Conservation (phyloP, 1,284 basidiomycete genomes). For the Thecaphora thlaspeos region DNA sequence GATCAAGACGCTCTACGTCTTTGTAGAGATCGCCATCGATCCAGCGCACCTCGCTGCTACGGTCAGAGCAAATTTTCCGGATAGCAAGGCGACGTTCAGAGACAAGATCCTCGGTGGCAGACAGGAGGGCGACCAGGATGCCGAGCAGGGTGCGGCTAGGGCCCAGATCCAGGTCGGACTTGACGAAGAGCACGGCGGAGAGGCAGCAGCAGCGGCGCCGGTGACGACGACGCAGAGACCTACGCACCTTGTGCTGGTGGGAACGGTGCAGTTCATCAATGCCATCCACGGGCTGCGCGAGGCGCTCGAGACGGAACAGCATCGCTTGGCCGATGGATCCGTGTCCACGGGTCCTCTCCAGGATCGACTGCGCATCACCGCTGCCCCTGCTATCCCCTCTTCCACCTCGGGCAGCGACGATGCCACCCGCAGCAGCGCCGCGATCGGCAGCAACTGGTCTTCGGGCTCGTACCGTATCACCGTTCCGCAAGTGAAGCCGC, state of each 20-base stretch:
- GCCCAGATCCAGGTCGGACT: conserved; percentile 28
- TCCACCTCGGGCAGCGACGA: too few species aligned
- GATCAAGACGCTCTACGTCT: conserved; percentile 94
- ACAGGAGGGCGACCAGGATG: conserved; percentile 12
- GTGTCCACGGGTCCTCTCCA: conserved; percentile 9
- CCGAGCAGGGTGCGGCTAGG: conserved; percentile 19
- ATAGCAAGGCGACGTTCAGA: conserved; percentile 69
- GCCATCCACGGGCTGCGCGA: conserved; percentile 49
- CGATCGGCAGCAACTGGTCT: conserved; percentile 27
- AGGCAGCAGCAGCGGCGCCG: not conserved
- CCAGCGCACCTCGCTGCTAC: conserved; percentile 76
- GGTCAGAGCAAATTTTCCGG: conserved; percentile 84
- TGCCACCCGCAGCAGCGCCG: not conserved
- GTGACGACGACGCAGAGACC: too few species aligned
- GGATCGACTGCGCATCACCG: conserved; percentile 25
- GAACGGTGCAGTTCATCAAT: conserved; percentile 56
- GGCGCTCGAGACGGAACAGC: conserved; percentile 32
- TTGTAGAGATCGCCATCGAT: conserved; percentile 96
- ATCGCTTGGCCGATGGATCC: conserved; percentile 20
- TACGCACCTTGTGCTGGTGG: conserved; percentile 52
- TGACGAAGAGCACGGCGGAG: conserved; percentile 1
- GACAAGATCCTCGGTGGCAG: conserved; percentile 32
- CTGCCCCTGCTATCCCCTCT: conserved; percentile 1
- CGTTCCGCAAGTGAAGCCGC: conserved; percentile 86
- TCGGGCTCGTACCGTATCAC: conserved; percentile 43